Evolutionary conservation across 2,329 filamentous ascomycete genomes (phyloP).

Genomic region (Apiospora arundinis): DNA sequence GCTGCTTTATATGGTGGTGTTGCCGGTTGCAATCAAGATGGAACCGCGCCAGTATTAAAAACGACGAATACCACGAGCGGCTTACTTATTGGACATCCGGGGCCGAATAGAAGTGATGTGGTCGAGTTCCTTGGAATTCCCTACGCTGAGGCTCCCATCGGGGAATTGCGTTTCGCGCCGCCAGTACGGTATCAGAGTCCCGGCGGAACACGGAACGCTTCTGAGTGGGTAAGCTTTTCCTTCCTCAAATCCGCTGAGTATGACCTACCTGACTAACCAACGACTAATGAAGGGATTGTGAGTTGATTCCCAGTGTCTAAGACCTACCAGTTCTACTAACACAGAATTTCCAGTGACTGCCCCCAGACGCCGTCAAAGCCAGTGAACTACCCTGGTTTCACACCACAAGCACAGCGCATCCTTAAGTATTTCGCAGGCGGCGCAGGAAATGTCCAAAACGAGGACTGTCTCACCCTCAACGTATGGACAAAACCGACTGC

Average conservation of each 20-base stretch:
- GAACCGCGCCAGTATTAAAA: neutral
- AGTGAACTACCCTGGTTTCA: constrained; percentile 37
- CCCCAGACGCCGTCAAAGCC: constrained; percentile 33
- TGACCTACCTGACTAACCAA: neutral
- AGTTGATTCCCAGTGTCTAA: neutral
- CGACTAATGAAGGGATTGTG: neutral
- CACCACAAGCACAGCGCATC: constrained; percentile 38
- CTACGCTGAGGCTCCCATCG: neutral
- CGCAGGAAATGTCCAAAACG: constrained; percentile 36
- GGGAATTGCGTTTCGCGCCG: neutral
- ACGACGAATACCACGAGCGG: neutral
- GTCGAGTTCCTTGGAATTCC: constrained; percentile 4
- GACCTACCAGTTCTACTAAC: neutral
- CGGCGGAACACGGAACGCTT: neutral
- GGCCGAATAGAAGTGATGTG: neutral
- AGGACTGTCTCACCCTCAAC: constrained; percentile 48
- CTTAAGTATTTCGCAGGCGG: constrained; percentile 32
- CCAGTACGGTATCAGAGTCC: neutral
- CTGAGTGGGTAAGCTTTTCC: neutral
- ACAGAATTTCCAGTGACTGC: constrained; percentile 29
- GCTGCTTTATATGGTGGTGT: neutral
- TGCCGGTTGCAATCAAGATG: neutral
- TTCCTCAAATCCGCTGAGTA: no score
- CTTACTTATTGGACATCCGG: neutral
- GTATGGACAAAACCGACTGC: constrained; percentile 42